Evolutionary conservation across 2,329 filamentous ascomycete species (phyloP), one percentile per base, ranked within the genome.

Genomic region (Arthrobotrys conoides): DNA sequence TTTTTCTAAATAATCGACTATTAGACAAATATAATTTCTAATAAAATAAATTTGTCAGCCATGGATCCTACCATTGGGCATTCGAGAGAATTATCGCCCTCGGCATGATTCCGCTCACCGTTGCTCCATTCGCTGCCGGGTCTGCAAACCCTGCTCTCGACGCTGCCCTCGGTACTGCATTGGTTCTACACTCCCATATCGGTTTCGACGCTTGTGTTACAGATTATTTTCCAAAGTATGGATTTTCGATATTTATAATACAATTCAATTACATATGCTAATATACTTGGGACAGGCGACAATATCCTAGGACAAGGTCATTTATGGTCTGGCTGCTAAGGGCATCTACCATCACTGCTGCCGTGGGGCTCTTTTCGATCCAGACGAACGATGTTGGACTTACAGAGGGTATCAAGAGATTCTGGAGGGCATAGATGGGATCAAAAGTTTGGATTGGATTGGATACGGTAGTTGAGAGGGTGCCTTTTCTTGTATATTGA

Each of bases 61-160:
- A 99, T 87, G 96, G 96, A 82, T 96, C 92, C 85, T 99, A 98
- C 88, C 96, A 99, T 89, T 99, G 96, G 96, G 93, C 92, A 78
- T 97, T 97, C 83, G 96, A 99, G 88, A 88, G 90, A 59, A 88
- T 90, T 84, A 87, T 98, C 82, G 91, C 93, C 72, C 91, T 90
- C 72, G 92, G 90, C 71, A 90, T 99, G 80, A 87, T 99, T 80
- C 96, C 96, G 64, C 88, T 99, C 81, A 93, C 92, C 80, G 88
- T 98, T 81, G 91, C 94, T 46, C 96, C 96, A 80, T 99, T 99
- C 86, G 94, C 94, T 79, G 91, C 93, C 78, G 94, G 94, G 83
- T 93, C 93, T 46, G 88, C 98, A 81, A 97, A 97, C 89, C 96
- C 96, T 65, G 88, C 92, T 80, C 89, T 92, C 83, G 96, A 99